Percentiles rank a stretch among this genome's conserved stretches.
Evolutionary conservation across 2,329 filamentous ascomycete species (phyloP).

Genomic region (Plectosphaerella cucumerina): DNA sequence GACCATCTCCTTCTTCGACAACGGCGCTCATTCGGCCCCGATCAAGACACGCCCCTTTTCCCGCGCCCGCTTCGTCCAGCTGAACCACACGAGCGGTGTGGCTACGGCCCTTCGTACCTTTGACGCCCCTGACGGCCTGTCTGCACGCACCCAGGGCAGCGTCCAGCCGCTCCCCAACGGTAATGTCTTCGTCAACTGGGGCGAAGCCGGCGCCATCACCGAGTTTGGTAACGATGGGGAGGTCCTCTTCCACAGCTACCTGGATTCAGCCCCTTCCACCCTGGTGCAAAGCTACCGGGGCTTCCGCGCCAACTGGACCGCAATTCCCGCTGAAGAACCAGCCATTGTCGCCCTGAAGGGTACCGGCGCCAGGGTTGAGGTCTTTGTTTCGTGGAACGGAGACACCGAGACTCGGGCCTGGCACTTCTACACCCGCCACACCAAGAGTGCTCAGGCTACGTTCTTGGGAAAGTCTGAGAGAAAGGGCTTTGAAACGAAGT

Average conservation of each 20-base stretch:
- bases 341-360: constrained; percentile 19
- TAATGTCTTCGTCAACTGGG: constrained; percentile 44
- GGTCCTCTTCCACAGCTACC: constrained; percentile 13
- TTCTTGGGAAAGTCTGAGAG: constrained; percentile 32
- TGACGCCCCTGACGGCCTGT: constrained; percentile 8
- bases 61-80: constrained; percentile 9
- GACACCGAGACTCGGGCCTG: constrained; percentile 41
- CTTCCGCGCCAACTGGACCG: constrained; percentile 17
- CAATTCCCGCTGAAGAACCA: constrained; percentile 10
- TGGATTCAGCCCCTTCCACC: constrained; percentile 13
- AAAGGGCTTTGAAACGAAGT: constrained; percentile 38
- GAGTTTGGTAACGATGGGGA: constrained; percentile 31
- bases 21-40: constrained; percentile 24
- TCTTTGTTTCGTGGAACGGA: constrained; percentile 52
- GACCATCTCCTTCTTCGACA: constrained; percentile 50
- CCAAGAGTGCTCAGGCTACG: constrained; percentile 24
- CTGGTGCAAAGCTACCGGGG: constrained; percentile 19
- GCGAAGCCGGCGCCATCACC: constrained; percentile 42
- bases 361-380: constrained; percentile 5
- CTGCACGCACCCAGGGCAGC: constrained; percentile 16
- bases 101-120: constrained; percentile 9
- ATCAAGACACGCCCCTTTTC: constrained; percentile 13
- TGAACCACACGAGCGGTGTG: constrained; percentile 8
- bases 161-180: constrained; percentile 28
- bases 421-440: constrained; percentile 41